These are phyloP conservation scores for Stellera chamaejasme DNA, from an alignment of 345 rosid genomes.

Conservation along the genomic window DNA sequence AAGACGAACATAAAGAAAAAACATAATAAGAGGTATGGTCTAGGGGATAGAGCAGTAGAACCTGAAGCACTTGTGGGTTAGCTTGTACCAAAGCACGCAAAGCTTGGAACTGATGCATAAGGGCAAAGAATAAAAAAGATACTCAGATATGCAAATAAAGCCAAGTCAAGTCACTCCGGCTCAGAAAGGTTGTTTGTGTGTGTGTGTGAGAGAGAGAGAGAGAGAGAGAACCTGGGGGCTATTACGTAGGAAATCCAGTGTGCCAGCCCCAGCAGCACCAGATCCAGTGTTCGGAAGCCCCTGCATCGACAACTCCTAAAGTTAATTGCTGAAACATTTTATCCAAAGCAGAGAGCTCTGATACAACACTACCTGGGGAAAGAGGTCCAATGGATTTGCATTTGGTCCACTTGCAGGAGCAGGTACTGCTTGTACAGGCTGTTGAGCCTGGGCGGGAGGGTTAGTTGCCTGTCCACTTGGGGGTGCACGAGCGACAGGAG, in stretches of 20 bases:
- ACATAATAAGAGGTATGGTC: background rate
- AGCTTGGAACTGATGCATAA: conserved; percentile 61
- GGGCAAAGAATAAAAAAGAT: background rate
- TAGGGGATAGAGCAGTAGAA: conserved; percentile 11
- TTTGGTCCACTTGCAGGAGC: conserved; percentile 62
- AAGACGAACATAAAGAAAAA: background rate
- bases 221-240: conserved; percentile 65
- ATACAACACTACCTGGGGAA: conserved; percentile 61
- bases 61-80: conserved; percentile 77
- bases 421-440: conserved; percentile 46
- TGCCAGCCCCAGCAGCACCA: conserved; percentile 53
- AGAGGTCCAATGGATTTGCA: conserved; percentile 83
- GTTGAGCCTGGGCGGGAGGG: conserved; percentile 35
- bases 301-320: conserved; percentile 27
- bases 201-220: background rate
- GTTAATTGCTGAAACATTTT: background rate
- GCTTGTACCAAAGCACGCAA: conserved; percentile 81
- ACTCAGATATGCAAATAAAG: background rate
- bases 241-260: conserved; percentile 78
- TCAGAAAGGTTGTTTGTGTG: background rate
- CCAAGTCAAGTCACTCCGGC: no score
- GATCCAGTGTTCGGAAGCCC: conserved; percentile 83
- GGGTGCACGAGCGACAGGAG: conserved; percentile 38
- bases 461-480: conserved; percentile 37
- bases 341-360: background rate